These are phyloP conservation scores for Penicillium robsamsonii DNA, from an alignment of 495 filamentous ascomycete species.

Conservation along the genomic window DNA sequence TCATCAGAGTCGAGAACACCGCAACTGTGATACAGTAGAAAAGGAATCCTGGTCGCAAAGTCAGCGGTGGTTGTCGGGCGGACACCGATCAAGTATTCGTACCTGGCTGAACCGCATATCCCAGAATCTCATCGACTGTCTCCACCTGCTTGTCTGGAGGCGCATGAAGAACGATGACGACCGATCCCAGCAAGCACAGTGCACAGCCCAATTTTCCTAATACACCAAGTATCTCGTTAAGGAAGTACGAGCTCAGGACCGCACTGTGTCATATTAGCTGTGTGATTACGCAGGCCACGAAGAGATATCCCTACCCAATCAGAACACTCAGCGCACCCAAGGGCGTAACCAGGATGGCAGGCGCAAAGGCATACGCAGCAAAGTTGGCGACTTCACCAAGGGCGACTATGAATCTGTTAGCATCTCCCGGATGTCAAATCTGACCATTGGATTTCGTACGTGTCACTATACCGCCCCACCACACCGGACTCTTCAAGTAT, in stretches of 20 bases:
- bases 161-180: slow-evolving; percentile 96
- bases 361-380: slow-evolving; percentile 95
- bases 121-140: slow-evolving; percentile 81
- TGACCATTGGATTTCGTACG: slow-evolving; percentile 51
- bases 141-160: slow-evolving; percentile 88
- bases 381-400: slow-evolving; percentile 93
- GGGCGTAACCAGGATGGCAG: slow-evolving; percentile 94
- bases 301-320: slow-evolving; percentile 62
- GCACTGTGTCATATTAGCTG: slow-evolving; percentile 55
- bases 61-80: background rate
- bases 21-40: slow-evolving; percentile 74
- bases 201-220: slow-evolving; percentile 94
- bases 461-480: slow-evolving; percentile 92
- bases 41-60: slow-evolving; percentile 65
- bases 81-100: slow-evolving; percentile 23
- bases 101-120: slow-evolving; percentile 89
- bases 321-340: slow-evolving; percentile 89
- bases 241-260: slow-evolving; percentile 89
- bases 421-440: background rate
- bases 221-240: slow-evolving; percentile 82
- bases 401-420: slow-evolving; percentile 54
- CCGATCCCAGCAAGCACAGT: slow-evolving; percentile 91
- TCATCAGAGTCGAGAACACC: slow-evolving; percentile 86
- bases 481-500: slow-evolving; percentile 87
- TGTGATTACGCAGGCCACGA: background rate